Conservation (phyloP, 352 stramenopile genomes). For the Globisporangium okanoganense region DNA sequence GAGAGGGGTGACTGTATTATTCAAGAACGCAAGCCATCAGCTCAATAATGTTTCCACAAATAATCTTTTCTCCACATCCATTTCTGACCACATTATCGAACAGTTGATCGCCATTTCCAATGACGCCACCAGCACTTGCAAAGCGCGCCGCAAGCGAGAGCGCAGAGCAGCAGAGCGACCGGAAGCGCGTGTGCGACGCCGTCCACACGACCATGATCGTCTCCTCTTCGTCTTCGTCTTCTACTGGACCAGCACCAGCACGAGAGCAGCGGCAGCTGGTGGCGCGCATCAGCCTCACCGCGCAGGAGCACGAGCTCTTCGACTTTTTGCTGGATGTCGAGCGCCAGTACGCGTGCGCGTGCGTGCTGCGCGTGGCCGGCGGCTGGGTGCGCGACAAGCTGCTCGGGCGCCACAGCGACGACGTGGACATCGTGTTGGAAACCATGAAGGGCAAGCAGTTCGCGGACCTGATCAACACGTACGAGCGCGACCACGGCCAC, state of each 20-base stretch:
- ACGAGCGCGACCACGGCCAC: conserved; percentile 52
- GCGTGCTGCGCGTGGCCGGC: conserved; percentile 94
- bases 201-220: not conserved
- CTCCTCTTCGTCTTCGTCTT: not conserved
- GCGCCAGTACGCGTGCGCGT: conserved; percentile 37
- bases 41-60: too few relatives aligned
- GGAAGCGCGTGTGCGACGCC: not conserved
- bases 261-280: not conserved
- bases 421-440: conserved; percentile 98
- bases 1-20: too few relatives aligned
- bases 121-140: not conserved
- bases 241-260: not conserved
- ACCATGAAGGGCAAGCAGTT: conserved; percentile 95
- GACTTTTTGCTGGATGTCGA: conserved; percentile 57
- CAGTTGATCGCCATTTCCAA: not conserved
- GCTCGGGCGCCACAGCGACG: conserved; percentile 76
- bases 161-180: not conserved
- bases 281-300: conserved; percentile 30
- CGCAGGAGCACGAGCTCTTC: conserved; percentile 56
- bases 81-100: too few relatives aligned
- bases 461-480: conserved; percentile 75
- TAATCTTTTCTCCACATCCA: too few relatives aligned
- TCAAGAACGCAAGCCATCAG: too few relatives aligned
- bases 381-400: conserved; percentile 99
- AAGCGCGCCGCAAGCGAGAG: not conserved